These are phyloP conservation scores for Pleurotus djamor DNA, from an alignment of 768 basidiomycete genomes.

Conservation along the genomic window DNA sequence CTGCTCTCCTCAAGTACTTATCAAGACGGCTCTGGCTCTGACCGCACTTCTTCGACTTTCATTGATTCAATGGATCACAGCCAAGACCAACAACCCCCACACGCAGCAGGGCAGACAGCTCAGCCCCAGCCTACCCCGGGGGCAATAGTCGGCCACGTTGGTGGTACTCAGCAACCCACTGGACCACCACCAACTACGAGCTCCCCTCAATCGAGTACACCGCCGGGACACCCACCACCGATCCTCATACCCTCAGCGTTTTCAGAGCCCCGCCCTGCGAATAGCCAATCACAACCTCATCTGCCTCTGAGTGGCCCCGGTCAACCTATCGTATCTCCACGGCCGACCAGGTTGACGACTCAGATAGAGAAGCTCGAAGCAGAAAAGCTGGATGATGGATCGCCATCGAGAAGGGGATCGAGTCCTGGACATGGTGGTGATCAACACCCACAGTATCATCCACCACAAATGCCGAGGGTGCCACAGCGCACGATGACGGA, in stretches of 20 bases:
- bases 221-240: neutral
- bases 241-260: neutral
- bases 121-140: neutral
- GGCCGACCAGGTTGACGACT: neutral
- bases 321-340: neutral
- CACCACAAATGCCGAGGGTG: neutral
- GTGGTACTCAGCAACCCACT: neutral
- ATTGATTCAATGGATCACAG: slow-evolving; percentile 3
- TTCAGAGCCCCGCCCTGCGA: neutral
- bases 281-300: neutral
- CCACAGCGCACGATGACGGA: neutral
- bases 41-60: neutral
- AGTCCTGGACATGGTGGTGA: neutral
- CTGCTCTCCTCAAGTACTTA: neutral
- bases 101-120: neutral
- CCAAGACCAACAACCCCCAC: neutral
- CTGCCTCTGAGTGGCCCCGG: neutral
- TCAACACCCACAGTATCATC: neutral
- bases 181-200: neutral
- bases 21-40: neutral
- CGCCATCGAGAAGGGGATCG: neutral
- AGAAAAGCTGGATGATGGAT: neutral
- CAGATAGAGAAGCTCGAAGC: neutral
- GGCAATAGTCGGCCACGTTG: neutral
- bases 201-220: neutral